phyloP scores from a whole-genome alignment of 139 green algal genomes.

The Picochlorum sp. region DNA sequence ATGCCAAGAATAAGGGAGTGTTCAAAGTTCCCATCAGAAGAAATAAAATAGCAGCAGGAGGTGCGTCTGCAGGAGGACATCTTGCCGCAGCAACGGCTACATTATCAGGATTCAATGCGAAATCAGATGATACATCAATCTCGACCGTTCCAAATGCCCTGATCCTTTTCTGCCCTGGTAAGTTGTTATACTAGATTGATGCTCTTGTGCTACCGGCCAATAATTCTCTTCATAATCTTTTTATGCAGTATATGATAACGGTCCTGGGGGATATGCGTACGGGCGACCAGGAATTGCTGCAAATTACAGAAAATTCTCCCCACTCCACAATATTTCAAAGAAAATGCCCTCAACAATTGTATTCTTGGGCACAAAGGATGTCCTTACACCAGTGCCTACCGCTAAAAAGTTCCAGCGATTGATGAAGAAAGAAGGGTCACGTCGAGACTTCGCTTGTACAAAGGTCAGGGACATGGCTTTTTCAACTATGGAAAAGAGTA shows the following conservation, averaged over 20 bases:
- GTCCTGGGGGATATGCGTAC: background rate
- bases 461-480: background rate
- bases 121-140: slow-evolving; percentile 9
- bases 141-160: background rate
- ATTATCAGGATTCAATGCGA: slow-evolving; percentile 16
- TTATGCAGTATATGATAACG: slow-evolving; percentile 2
- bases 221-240: background rate
- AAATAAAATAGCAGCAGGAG: background rate
- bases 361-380: background rate
- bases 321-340: background rate
- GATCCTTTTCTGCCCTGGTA: background rate
- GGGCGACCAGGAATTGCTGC: background rate
- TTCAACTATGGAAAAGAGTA: slow-evolving; percentile 4
- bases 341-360: background rate
- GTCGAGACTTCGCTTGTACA: background rate
- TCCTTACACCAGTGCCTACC: background rate
- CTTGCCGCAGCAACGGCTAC: slow-evolving; percentile 11
- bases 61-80: background rate
- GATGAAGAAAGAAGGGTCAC: background rate
- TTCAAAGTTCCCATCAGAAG: background rate
- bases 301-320: background rate
- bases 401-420: background rate
- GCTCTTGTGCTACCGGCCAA: too few relatives aligned
- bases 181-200: too few relatives aligned
- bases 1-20: background rate